These are phyloP conservation scores for Thalassiosira oceanica DNA, from an alignment of 352 stramenopile species.

Conservation along the genomic window DNA sequence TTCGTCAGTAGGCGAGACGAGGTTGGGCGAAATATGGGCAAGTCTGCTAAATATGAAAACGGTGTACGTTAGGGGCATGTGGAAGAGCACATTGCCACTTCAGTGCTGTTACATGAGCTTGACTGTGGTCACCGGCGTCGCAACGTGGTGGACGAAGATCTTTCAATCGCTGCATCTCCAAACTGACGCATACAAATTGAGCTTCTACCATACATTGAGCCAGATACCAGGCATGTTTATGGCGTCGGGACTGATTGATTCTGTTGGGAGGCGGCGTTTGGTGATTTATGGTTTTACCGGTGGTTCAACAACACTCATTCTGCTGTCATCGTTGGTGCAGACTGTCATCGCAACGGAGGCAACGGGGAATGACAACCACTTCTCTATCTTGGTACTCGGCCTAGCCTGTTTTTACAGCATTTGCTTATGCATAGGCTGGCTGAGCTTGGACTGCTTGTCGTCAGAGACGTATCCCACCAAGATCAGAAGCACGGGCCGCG, in stretches of 20 bases:
- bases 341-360: slow-evolving; percentile 8
- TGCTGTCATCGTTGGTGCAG: slow-evolving; percentile 21
- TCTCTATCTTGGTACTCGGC: slow-evolving; percentile 14
- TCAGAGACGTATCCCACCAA: slow-evolving; percentile 88
- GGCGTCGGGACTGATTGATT: slow-evolving; percentile 44
- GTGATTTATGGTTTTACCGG: slow-evolving; percentile 34
- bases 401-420: slow-evolving; percentile 36
- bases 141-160: slow-evolving; percentile 49
- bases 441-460: slow-evolving; percentile 42
- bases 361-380: background rate
- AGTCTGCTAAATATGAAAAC: slow-evolving; percentile 20
- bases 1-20: background rate
- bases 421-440: slow-evolving; percentile 30
- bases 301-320: slow-evolving; percentile 9
- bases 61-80: slow-evolving; percentile 38
- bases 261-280: slow-evolving; percentile 21
- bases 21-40: slow-evolving; percentile 18
- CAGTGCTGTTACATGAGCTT: slow-evolving; percentile 34
- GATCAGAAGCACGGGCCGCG: slow-evolving; percentile 87
- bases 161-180: slow-evolving; percentile 31
- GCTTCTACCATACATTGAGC: slow-evolving; percentile 36
- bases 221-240: slow-evolving; percentile 46
- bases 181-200: slow-evolving; percentile 37
- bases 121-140: slow-evolving; percentile 29
- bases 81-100: slow-evolving; percentile 35